phyloP scores from a whole-genome alignment of 2,329 filamentous ascomycete species.

The Pseudogymnoascus sp. region DNA sequence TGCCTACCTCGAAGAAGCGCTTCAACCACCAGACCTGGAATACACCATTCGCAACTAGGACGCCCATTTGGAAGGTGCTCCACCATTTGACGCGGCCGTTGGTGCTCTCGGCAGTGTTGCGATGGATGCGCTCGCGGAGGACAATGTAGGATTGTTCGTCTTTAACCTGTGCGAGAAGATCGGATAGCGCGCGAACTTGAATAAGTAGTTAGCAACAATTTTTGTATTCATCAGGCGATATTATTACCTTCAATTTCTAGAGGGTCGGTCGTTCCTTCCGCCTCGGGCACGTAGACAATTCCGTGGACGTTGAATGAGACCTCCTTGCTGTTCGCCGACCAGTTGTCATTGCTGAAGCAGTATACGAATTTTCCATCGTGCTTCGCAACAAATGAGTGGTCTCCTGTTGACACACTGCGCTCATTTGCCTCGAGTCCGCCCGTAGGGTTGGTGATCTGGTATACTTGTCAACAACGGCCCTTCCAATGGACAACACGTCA shows the following conservation, averaged over 20 bases:
- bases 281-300: slow-evolving; percentile 91
- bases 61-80: slow-evolving; percentile 91
- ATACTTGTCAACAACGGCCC: slow-evolving; percentile 16
- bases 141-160: slow-evolving; percentile 98
- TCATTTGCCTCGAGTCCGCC: slow-evolving; percentile 73
- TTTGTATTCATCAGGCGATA: background rate
- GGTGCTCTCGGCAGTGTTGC: slow-evolving; percentile 98
- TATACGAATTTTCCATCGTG: slow-evolving; percentile 86
- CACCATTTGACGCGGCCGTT: slow-evolving; percentile 98
- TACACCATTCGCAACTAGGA: slow-evolving; percentile 83
- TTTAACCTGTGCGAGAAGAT: slow-evolving; percentile 85
- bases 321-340: slow-evolving; percentile 93
- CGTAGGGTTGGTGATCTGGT: slow-evolving; percentile 68
- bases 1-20: slow-evolving; percentile 81
- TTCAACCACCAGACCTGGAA: slow-evolving; percentile 99
- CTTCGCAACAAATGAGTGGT: slow-evolving; percentile 82
- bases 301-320: slow-evolving; percentile 99
- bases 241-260: slow-evolving; percentile 77
- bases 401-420: slow-evolving; percentile 76
- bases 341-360: slow-evolving; percentile 99
- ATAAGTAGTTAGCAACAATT: background rate
- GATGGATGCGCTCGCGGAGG: slow-evolving; percentile 86
- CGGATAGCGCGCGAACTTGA: slow-evolving; percentile 72
- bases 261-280: slow-evolving; percentile 76
- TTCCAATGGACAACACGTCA: slow-evolving; percentile 3